Percentiles rank a stretch among this genome's conserved stretches.
phyloP scores from a whole-genome alignment of 306 rosid species.

The Corylus heterophylla region DNA sequence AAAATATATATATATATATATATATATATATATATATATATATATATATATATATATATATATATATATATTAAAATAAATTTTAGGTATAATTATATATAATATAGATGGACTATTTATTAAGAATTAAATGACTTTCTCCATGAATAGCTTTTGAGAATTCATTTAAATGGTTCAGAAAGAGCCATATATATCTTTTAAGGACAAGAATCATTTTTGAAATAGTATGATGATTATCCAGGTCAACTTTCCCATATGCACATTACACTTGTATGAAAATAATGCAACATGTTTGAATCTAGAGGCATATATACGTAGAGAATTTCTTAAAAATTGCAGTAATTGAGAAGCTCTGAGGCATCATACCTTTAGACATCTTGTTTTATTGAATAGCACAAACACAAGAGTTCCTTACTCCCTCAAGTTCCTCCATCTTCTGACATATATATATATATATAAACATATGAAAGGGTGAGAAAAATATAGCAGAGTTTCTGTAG shows the following conservation, averaged over 20 bases:
- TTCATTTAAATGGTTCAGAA: not conserved
- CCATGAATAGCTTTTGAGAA: not conserved
- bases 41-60: no score
- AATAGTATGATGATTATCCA: not conserved
- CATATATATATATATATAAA: slow-evolving; percentile 15
- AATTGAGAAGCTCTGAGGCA: slow-evolving; percentile 2
- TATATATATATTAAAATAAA: no score
- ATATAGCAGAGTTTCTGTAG: not conserved
- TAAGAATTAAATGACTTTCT: not conserved
- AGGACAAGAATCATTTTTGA: not conserved
- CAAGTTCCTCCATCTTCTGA: slow-evolving; percentile 42
- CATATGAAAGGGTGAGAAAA: slow-evolving; percentile 4
- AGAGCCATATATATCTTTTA: not conserved
- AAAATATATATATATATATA: no score
- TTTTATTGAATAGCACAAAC: slow-evolving; percentile 41
- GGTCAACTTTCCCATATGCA: not conserved
- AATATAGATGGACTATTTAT: not conserved
- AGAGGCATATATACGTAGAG: not conserved
- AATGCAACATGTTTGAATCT: not conserved
- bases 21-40: no score
- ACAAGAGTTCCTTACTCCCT: slow-evolving; percentile 44
- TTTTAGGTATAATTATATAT: no score
- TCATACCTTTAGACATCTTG: slow-evolving; percentile 6
- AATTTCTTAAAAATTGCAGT: not conserved
- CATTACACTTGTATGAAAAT: not conserved